Conservation (phyloP, 2,329 filamentous ascomycete genomes). For the Geoglossum cookeanum region DNA sequence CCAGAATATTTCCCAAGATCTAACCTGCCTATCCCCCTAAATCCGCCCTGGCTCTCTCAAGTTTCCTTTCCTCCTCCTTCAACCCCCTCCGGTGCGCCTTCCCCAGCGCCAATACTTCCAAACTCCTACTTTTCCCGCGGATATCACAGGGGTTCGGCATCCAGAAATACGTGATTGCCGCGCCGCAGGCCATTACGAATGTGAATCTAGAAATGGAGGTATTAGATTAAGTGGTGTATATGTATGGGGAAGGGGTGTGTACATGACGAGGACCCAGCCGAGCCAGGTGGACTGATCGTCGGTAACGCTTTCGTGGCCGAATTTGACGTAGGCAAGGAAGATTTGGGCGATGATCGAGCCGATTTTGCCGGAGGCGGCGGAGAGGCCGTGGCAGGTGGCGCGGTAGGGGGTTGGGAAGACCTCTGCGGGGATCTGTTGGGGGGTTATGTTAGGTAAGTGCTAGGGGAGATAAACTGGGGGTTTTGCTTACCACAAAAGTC, state of each 20-base stretch:
- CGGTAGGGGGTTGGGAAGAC: slow-evolving; percentile 36
- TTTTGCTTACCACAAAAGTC: slow-evolving; percentile 20
- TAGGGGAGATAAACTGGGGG: background rate
- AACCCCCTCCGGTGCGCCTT: background rate
- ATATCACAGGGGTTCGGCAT: background rate
- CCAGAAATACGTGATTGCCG: background rate
- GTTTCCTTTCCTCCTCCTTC: slow-evolving; percentile 1
- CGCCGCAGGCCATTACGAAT: background rate
- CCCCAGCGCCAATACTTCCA: background rate
- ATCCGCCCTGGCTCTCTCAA: background rate
- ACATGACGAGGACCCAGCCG: background rate
- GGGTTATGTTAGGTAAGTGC: background rate
- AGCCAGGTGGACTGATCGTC: background rate
- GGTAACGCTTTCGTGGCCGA: slow-evolving; percentile 11
- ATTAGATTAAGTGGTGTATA: background rate
- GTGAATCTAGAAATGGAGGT: background rate
- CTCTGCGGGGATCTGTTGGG: slow-evolving; percentile 26
- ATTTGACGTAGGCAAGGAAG: slow-evolving; percentile 22
- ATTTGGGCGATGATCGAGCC: slow-evolving; percentile 27
- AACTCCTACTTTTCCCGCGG: background rate
- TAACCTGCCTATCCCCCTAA: background rate
- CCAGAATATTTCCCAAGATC: background rate
- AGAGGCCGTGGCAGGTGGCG: slow-evolving; percentile 33
- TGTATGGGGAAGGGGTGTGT: background rate
- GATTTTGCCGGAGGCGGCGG: slow-evolving; percentile 33